These are phyloP conservation scores for Citrus medica DNA, from an alignment of 345 rosid species.

Conservation along the genomic window DNA sequence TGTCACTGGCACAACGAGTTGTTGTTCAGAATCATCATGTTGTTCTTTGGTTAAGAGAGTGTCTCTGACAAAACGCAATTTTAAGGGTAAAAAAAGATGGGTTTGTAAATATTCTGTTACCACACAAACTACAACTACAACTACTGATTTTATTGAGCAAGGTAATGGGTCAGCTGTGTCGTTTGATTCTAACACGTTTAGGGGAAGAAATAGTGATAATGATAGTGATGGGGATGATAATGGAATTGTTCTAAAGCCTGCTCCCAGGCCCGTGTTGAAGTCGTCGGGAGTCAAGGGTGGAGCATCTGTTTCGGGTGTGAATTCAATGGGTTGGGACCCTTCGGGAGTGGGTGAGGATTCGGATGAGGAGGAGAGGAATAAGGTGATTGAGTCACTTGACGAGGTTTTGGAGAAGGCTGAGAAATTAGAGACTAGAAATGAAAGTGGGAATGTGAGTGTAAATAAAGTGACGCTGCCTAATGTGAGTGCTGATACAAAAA, in stretches of 20 bases:
- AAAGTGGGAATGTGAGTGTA: slow-evolving; percentile 31
- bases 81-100: slow-evolving; percentile 55
- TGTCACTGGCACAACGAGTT: slow-evolving; percentile 26
- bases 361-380: slow-evolving; percentile 51
- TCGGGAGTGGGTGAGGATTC: slow-evolving; percentile 16
- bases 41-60: slow-evolving; percentile 58
- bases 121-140: slow-evolving; percentile 32
- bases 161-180: slow-evolving; percentile 40
- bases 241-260: slow-evolving; percentile 66
- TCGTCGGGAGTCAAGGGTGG: slow-evolving; percentile 38
- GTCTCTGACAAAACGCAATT: slow-evolving; percentile 43
- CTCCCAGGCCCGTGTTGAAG: slow-evolving; percentile 75
- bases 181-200: slow-evolving; percentile 43
- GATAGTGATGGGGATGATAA: slow-evolving; percentile 35
- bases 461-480: slow-evolving; percentile 27
- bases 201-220: slow-evolving; percentile 26
- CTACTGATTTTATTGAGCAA: slow-evolving; percentile 71
- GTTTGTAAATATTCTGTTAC: slow-evolving; percentile 80
- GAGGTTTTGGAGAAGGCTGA: slow-evolving; percentile 92
- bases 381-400: slow-evolving; percentile 77
- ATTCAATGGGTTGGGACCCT: slow-evolving; percentile 35
- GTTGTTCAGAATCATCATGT: slow-evolving; percentile 42
- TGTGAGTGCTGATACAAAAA: slow-evolving; percentile 25
- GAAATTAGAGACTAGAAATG: slow-evolving; percentile 55
- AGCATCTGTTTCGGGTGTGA: slow-evolving; percentile 22